A percentile compares a stretch with the other conserved stretches of the same genome.
Conservation (phyloP, 2,329 filamentous ascomycete species). For the Simplicillium sp. region DNA sequence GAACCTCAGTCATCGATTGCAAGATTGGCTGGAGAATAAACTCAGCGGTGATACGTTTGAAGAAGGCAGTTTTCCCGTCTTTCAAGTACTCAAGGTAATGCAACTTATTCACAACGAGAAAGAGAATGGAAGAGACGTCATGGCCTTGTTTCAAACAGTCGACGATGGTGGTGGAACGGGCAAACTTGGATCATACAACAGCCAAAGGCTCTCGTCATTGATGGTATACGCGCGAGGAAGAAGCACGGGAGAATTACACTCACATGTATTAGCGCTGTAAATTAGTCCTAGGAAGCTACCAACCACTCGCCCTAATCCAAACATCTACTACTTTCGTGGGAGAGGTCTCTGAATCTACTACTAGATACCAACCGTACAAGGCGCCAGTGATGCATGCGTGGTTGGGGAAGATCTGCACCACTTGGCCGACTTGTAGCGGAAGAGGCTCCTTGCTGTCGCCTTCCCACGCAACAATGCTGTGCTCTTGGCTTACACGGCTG, state of each 20-base stretch:
- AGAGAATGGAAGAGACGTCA: slow-evolving; percentile 3
- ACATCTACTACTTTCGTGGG: slow-evolving; percentile 44
- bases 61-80: slow-evolving; percentile 13
- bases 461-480: slow-evolving; percentile 47
- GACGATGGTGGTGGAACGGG: slow-evolving; percentile 8
- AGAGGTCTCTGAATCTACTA: slow-evolving; percentile 27
- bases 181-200: slow-evolving; percentile 8
- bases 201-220: slow-evolving; percentile 4
- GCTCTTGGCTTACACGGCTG: slow-evolving; percentile 55
- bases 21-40: slow-evolving; percentile 11
- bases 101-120: slow-evolving; percentile 9
- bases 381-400: slow-evolving; percentile 56
- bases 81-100: slow-evolving; percentile 10
- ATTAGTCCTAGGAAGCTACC: slow-evolving; percentile 9
- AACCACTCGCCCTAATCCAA: slow-evolving; percentile 50
- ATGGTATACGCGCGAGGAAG: slow-evolving; percentile 5
- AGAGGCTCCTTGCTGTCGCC: slow-evolving; percentile 10
- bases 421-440: slow-evolving; percentile 33
- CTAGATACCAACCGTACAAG: slow-evolving; percentile 51
- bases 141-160: slow-evolving; percentile 8
- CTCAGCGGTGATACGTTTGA: slow-evolving; percentile 8
- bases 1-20: slow-evolving; percentile 9
- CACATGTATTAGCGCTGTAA: background rate
- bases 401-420: slow-evolving; percentile 45
- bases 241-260: slow-evolving; percentile 2